A percentile compares a stretch with the other conserved stretches of the same genome.
phyloP scores from a whole-genome alignment of 164 flowering plant species.

The Houttuynia cordata region DNA sequence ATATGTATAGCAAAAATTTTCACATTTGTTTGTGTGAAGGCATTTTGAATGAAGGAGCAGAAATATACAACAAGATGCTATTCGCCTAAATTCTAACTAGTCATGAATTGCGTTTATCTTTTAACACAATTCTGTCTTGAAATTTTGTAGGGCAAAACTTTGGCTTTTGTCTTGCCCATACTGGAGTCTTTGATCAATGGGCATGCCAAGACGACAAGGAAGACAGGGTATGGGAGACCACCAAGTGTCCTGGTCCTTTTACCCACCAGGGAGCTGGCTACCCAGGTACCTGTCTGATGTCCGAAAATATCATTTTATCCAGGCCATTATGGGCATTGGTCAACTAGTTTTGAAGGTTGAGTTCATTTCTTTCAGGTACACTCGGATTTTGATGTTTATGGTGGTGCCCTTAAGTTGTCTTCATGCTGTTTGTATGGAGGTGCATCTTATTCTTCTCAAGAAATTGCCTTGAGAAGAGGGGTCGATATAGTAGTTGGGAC shows the following conservation, averaged over 20 bases:
- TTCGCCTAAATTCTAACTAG: no score
- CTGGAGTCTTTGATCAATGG: conserved; percentile 78
- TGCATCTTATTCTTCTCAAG: conserved; percentile 48
- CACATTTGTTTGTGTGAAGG: no score
- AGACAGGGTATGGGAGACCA: conserved; percentile 74
- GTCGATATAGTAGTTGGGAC: conserved; percentile 90
- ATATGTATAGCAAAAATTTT: no score
- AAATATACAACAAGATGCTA: no score
- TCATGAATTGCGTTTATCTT: not conserved
- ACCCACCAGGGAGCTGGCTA: conserved; percentile 84
- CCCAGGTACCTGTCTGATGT: conserved; percentile 37
- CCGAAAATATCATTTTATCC: not conserved
- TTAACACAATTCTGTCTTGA: not conserved
- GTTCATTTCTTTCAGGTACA: conserved; percentile 33
- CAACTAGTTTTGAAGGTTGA: not conserved
- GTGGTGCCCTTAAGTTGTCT: conserved; percentile 55
- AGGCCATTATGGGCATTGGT: not conserved
- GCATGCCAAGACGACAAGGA: conserved; percentile 38
- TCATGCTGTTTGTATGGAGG: conserved; percentile 83
- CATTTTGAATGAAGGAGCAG: no score
- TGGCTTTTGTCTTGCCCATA: conserved; percentile 87
- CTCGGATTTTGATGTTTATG: conserved; percentile 78
- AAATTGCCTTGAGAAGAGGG: conserved; percentile 59
- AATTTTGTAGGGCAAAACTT: conserved; percentile 57
- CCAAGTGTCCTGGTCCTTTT: conserved; percentile 75